A percentile compares a stretch with the other conserved stretches of the same genome.
phyloP scores from a whole-genome alignment of 139 green algal genomes.

The Bryopsis sp. region DNA sequence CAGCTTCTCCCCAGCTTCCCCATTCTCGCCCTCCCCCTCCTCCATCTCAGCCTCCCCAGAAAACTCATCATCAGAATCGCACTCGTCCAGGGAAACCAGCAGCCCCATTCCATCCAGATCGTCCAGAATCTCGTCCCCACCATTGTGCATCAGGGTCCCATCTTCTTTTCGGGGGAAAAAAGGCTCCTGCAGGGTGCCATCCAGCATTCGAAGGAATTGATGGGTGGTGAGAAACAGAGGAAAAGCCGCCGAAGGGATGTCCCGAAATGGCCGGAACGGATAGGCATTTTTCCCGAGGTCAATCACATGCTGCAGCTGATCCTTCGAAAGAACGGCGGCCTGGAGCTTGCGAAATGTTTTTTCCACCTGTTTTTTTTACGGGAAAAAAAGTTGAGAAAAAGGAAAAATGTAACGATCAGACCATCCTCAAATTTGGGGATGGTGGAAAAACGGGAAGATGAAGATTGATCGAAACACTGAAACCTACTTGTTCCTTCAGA shows the following conservation, averaged over 20 bases:
- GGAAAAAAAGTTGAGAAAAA: no score
- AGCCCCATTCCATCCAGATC: constrained; percentile 39
- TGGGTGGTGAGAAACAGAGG: constrained; percentile 59
- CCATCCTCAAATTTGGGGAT: no score
- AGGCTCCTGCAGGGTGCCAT: constrained; percentile 38
- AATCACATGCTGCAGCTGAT: constrained; percentile 18
- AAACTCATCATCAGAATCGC: neutral
- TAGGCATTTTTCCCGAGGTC: constrained; percentile 25
- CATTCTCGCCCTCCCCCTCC: constrained; percentile 1
- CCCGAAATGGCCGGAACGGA: constrained; percentile 32
- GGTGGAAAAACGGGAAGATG: no score
- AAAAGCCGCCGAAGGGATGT: constrained; percentile 53
- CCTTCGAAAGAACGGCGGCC: constrained; percentile 29
- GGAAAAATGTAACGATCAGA: no score
- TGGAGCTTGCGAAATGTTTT: constrained; percentile 53
- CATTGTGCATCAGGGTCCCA: constrained; percentile 26
- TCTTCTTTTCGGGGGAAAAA: constrained; percentile 51
- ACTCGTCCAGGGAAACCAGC: constrained; percentile 33
- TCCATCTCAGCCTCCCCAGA: constrained; percentile 10
- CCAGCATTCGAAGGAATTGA: constrained; percentile 52
- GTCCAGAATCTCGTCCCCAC: constrained; percentile 31
- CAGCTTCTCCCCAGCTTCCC: neutral
- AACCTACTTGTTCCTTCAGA: constrained; percentile 42
- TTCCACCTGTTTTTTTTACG: no score
- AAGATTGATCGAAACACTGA: no score